phyloP scores from a whole-genome alignment of 2,329 filamentous ascomycete genomes.

The Colletotrichum sojae region DNA sequence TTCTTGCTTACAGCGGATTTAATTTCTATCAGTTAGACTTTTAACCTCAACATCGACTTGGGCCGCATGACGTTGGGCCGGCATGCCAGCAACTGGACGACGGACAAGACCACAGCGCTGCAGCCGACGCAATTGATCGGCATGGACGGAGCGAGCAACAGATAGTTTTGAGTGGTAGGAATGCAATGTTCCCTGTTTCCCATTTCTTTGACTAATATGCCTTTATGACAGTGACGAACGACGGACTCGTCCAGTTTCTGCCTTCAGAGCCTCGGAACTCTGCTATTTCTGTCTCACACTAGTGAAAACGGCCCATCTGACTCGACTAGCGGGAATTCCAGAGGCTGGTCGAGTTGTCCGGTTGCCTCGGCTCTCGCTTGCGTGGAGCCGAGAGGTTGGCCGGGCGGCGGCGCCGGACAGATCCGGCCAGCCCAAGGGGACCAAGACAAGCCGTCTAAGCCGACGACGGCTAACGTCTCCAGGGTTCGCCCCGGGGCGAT shows the following conservation, averaged over 20 bases:
- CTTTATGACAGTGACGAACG: too few relatives aligned
- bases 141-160: too few relatives aligned
- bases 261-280: not conserved
- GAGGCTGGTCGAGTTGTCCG: not conserved
- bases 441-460: slow-evolving; percentile 13
- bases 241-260: not conserved
- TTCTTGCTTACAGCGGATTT: too few relatives aligned
- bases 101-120: too few relatives aligned
- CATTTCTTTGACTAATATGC: too few relatives aligned
- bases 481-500: not conserved
- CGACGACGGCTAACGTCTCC: slow-evolving; percentile 1
- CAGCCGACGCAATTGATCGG: too few relatives aligned
- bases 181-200: too few relatives aligned
- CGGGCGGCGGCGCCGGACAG: slow-evolving; percentile 15
- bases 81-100: too few relatives aligned
- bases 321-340: slow-evolving; percentile 3
- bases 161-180: too few relatives aligned
- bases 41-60: too few relatives aligned
- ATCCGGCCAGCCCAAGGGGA: slow-evolving; percentile 21
- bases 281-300: slow-evolving; percentile 10
- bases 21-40: too few relatives aligned
- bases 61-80: too few relatives aligned
- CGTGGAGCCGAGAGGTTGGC: slow-evolving; percentile 29
- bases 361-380: slow-evolving; percentile 5
- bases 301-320: slow-evolving; percentile 6